phyloP scores from a whole-genome alignment of 1,284 basidiomycete species.

The Takashimella koratensis region DNA sequence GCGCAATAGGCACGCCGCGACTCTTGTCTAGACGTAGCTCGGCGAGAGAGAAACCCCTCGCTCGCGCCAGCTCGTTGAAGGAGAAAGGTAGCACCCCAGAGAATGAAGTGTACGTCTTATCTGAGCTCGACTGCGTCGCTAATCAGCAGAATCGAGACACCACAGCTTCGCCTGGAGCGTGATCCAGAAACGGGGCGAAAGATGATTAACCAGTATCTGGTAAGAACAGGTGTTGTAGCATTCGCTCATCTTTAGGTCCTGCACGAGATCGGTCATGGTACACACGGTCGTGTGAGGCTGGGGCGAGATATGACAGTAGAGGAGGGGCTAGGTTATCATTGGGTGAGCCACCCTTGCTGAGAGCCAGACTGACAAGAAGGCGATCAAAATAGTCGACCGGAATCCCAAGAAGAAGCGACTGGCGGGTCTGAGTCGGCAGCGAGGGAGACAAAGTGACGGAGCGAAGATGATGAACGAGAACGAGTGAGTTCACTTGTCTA shows the following conservation, averaged over 20 bases:
- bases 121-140: not conserved
- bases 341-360: constrained; percentile 11
- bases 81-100: constrained; percentile 9
- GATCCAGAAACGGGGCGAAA: constrained; percentile 49
- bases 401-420: constrained; percentile 60
- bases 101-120: constrained; percentile 33
- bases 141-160: constrained; percentile 56
- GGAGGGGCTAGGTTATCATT: constrained; percentile 13
- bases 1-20: constrained; percentile 20
- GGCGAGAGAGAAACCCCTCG: constrained; percentile 12
- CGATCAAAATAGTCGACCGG: constrained; percentile 75
- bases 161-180: constrained; percentile 46
- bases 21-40: constrained; percentile 21
- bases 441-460: constrained; percentile 48
- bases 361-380: constrained; percentile 51
- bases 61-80: constrained; percentile 9
- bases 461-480: constrained; percentile 53
- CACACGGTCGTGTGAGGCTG: constrained; percentile 74
- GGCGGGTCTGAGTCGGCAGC: constrained; percentile 52
- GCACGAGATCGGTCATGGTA: constrained; percentile 67
- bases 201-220: constrained; percentile 74
- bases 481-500: constrained; percentile 27
- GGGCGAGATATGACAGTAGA: constrained; percentile 58
- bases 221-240: constrained; percentile 15
- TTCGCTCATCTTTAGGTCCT: no score